Evolutionary conservation across 2,329 filamentous ascomycete species (phyloP).

Genomic region (Penicillium brasilianum): DNA sequence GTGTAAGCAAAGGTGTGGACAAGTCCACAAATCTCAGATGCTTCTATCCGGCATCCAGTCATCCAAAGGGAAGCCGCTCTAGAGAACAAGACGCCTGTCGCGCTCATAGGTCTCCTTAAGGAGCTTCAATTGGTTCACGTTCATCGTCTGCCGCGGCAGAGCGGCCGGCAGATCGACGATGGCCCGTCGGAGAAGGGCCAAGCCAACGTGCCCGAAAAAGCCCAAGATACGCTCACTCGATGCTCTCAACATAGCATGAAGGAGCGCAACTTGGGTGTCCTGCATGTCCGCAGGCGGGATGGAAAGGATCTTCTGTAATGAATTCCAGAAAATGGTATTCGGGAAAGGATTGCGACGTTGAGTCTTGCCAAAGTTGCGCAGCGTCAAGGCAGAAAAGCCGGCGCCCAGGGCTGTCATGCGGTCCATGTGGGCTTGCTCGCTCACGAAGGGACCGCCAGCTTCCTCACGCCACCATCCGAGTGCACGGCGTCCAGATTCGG

Average conservation of each 20-base stretch:
- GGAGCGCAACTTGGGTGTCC: slow-evolving; percentile 73
- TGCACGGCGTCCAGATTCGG: slow-evolving; percentile 66
- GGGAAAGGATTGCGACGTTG: slow-evolving; percentile 75
- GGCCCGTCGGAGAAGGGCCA: slow-evolving; percentile 72
- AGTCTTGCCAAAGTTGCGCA: slow-evolving; percentile 79
- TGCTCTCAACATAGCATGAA: slow-evolving; percentile 73
- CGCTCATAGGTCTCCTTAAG: slow-evolving; percentile 44
- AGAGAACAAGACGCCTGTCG: slow-evolving; percentile 47
- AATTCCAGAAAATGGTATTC: slow-evolving; percentile 80
- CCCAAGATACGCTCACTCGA: slow-evolving; percentile 76
- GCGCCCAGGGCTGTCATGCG: slow-evolving; percentile 83
- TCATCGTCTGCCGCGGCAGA: slow-evolving; percentile 43
- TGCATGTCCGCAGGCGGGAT: slow-evolving; percentile 70
- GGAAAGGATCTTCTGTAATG: slow-evolving; percentile 76
- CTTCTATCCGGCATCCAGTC: not conserved
- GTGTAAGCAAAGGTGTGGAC: not conserved
- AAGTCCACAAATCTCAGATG: not conserved
- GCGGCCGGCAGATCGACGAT: slow-evolving; percentile 72
- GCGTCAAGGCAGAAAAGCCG: slow-evolving; percentile 80
- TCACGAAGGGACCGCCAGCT: slow-evolving; percentile 61
- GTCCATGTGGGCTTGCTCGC: slow-evolving; percentile 75
- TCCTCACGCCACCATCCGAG: slow-evolving; percentile 74
- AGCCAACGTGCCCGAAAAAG: slow-evolving; percentile 78
- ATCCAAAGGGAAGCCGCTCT: slow-evolving; percentile 7
- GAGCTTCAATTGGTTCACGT: slow-evolving; percentile 45